Evolutionary conservation across 1,139 yeast species (phyloP), one percentile per base, ranked within the genome.

Genomic region (Nadsonia starkeyi-henricii): DNA sequence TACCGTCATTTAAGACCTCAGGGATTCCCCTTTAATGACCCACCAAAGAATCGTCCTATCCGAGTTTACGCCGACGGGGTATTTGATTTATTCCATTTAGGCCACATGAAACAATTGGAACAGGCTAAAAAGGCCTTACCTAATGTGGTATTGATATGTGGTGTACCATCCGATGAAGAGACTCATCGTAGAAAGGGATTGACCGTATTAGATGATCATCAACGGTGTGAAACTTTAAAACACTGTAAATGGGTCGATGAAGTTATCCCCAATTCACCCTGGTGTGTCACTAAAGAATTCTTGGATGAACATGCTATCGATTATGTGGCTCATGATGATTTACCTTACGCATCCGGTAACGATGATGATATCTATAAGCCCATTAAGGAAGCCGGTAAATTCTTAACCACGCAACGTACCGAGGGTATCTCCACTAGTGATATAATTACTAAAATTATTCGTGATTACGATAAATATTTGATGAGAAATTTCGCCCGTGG

Each of bases 231-330:
- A 55, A 84, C 96, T 4, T 71, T 91, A 53, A 73, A 74, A 53
- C 98, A 91, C 66, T 91, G 98, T 65, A 78, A 73, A 59, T 91
- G 98, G 98, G 98, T 91, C 21, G 97, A 91, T 63, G 97, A 91
- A 63, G 97, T 91, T 20, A 74, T 91, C 48, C 88, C 91, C 26
- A 73, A 85, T 63, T 96, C 96, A 1, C 98, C 98, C 12, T 91
- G 98, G 98, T 77, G 84, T 58, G 91, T 91, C 30, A 84, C 91
- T 2, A 77, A 88, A 47, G 88, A 83, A 46, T 91, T 91, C 59
- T 68, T 91, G 54, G 70, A 70, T 48, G 68, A 82, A 58, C 96
- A 91, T 67, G 71, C 79, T 50, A 86, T 91, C 56, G 98, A 91
- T 64, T 91, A 86, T 61, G 96, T 91, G 51, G 98, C 98, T 2